These are phyloP conservation scores for Microascus cirrosus DNA, from an alignment of 2,329 filamentous ascomycete genomes.

Conservation along the genomic window DNA sequence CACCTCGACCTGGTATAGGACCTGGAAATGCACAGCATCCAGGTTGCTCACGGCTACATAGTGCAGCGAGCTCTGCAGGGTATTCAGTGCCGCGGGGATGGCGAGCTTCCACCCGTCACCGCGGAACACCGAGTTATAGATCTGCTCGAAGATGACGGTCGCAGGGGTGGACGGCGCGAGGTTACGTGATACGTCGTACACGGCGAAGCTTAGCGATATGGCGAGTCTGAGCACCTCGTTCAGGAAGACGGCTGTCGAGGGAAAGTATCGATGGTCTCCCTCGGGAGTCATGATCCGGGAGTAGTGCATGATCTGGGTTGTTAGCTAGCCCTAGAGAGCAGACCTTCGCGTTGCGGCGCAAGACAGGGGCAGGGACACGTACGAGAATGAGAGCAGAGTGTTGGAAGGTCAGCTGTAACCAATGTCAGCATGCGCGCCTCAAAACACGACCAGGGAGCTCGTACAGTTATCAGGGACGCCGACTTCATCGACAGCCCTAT, in stretches of 20 bases:
- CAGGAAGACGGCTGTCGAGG: slow-evolving; percentile 87
- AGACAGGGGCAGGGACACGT: slow-evolving; percentile 11
- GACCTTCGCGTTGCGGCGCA: background rate
- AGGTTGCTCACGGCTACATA: slow-evolving; percentile 87
- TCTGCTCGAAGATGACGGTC: slow-evolving; percentile 67
- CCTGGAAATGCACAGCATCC: slow-evolving; percentile 86
- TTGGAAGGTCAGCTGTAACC: slow-evolving; percentile 55
- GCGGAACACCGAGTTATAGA: slow-evolving; percentile 72
- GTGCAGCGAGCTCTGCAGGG: slow-evolving; percentile 84
- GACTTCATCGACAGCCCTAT: slow-evolving; percentile 58
- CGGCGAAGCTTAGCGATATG: slow-evolving; percentile 73
- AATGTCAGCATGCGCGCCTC: slow-evolving; percentile 4
- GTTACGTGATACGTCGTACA: slow-evolving; percentile 75
- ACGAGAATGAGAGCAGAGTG: slow-evolving; percentile 65
- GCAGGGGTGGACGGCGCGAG: slow-evolving; percentile 70
- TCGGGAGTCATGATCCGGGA: slow-evolving; percentile 83
- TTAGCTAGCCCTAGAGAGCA: background rate
- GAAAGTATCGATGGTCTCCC: slow-evolving; percentile 78
- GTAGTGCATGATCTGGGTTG: slow-evolving; percentile 73
- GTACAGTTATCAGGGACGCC: slow-evolving; percentile 49
- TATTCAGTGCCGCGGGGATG: slow-evolving; percentile 80
- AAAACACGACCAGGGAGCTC: slow-evolving; percentile 1
- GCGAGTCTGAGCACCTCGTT: slow-evolving; percentile 87
- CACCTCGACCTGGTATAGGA: slow-evolving; percentile 83
- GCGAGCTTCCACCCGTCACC: slow-evolving; percentile 92